Base-by-base conservation (phyloP, 768 basidiomycete genomes). In the Pleurotus citrinopileatus region DNA sequence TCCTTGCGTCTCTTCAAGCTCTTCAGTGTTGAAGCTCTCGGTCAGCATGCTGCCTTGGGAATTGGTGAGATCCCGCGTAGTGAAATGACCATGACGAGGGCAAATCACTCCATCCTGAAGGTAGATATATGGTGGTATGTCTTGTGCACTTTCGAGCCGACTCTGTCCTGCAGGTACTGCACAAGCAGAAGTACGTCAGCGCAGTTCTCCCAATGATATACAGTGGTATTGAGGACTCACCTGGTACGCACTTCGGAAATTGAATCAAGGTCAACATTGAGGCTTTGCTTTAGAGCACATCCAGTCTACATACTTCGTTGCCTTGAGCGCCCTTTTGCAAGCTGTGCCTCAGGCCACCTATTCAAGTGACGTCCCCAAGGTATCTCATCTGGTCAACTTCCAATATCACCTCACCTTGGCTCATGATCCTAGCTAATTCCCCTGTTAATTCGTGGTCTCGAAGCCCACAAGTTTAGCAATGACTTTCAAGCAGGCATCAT, bases 401-500 rank as follows among this genome's bases (percentile, higher is more conserved):
- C n/a, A n/a, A n/a, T n/a, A n/a, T 40, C 17, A 37, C 36, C 22
- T 36, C 28, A 13, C 20, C 37, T 3, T 23, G 43, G 27, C 19
- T 36, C 28, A 36, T 28, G 15, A 27, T 15, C 43, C n/a, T 61
- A 98, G 95, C 80, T 98, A 10, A 81, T 98, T 59, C 94, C 97
- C 0, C 77, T 98, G 12, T 76, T 99, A 3, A 72, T 99, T 38
- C 89, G 89, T 13, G 89, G 92, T 3, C 80, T 98, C 15, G 84
- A 90, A 37, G 71, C 97, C 3, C 82, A n/a, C n/a, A n/a, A n/a
- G n/a, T n/a, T 86, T 3, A 86, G 93, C 65, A 68, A 80, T 7
- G 77, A 81, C 23, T 83, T 95, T 56, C 85, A 92, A 20, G 77
- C 80, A 13, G 86, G 88, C 69, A 86, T 94, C 45, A 89, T 98